These are phyloP conservation scores for Perkinsus marinus DNA, from an alignment of 169 alveolate genomes.

Conservation along the genomic window DNA sequence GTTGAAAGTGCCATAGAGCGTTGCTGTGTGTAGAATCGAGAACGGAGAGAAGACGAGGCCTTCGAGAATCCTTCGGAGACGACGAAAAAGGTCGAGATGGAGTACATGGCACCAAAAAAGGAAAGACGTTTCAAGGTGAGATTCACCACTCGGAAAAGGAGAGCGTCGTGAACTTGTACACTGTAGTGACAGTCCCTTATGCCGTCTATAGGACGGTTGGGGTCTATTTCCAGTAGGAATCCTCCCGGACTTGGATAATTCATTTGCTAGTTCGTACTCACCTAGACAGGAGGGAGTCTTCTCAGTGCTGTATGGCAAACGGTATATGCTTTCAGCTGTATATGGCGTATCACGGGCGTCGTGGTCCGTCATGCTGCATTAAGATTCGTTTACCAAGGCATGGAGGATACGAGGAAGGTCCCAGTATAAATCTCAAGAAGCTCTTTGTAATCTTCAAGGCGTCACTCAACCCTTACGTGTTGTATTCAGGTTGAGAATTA, in stretches of 20 bases:
- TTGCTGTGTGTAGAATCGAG: neutral
- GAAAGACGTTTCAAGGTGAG: neutral
- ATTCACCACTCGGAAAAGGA: too few species aligned
- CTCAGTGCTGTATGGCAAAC: neutral
- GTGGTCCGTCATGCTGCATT: slow-evolving; percentile 3
- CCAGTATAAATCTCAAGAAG: neutral
- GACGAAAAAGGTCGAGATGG: neutral
- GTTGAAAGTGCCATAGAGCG: neutral
- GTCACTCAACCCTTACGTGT: neutral
- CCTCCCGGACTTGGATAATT: too few species aligned
- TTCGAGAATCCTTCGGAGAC: neutral
- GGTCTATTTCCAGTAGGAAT: too few species aligned
- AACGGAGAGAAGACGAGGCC: neutral
- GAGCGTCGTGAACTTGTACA: too few species aligned
- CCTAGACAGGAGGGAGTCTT: too few species aligned
- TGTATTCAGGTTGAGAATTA: neutral
- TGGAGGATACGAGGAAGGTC: slow-evolving; percentile 2
- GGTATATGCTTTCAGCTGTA: neutral
- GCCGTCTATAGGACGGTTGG: too few species aligned
- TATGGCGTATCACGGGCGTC: neutral
- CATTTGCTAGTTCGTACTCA: too few species aligned
- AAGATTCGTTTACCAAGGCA: neutral
- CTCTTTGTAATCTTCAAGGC: neutral
- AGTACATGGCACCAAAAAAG: neutral
- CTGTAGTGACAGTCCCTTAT: too few species aligned